Evolutionary conservation across 129 eudicot genomes (phyloP).

Genomic region (Heracleum sosnowskyi): DNA sequence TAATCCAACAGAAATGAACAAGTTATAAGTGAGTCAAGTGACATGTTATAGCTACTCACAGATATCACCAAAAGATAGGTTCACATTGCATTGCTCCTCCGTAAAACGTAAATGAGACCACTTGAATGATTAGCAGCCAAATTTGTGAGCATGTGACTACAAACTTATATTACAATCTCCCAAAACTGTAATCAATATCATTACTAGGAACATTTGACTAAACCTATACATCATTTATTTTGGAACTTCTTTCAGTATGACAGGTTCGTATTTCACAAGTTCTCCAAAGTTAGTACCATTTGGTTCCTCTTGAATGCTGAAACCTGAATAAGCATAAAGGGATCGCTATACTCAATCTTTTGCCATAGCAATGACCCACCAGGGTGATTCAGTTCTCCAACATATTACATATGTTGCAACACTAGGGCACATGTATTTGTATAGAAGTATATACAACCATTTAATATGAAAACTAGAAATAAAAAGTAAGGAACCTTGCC

Average conservation of each 20-base stretch:
- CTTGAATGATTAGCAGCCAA: background rate
- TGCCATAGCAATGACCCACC: background rate
- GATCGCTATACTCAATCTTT: background rate
- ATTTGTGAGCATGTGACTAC: background rate
- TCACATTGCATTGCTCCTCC: background rate
- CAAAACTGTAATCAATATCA: background rate
- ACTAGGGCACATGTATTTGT: background rate
- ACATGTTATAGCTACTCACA: background rate
- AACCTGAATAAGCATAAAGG: background rate
- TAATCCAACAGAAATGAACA: background rate
- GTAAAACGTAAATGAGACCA: background rate
- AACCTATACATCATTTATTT: background rate
- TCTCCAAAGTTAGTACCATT: background rate
- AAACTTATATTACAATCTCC: background rate
- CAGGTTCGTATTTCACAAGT: background rate
- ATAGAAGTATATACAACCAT: background rate
- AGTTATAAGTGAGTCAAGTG: background rate
- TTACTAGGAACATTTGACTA: background rate
- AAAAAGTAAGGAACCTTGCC: slow-evolving; percentile 25
- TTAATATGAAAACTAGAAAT: background rate
- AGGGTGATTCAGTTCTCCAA: background rate
- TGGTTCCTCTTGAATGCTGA: background rate
- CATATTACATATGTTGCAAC: background rate
- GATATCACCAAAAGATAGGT: background rate
- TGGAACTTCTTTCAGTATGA: background rate